Evolutionary conservation across 1,139 yeast species (phyloP).

Genomic region (Magnusiomyces magnusii): DNA sequence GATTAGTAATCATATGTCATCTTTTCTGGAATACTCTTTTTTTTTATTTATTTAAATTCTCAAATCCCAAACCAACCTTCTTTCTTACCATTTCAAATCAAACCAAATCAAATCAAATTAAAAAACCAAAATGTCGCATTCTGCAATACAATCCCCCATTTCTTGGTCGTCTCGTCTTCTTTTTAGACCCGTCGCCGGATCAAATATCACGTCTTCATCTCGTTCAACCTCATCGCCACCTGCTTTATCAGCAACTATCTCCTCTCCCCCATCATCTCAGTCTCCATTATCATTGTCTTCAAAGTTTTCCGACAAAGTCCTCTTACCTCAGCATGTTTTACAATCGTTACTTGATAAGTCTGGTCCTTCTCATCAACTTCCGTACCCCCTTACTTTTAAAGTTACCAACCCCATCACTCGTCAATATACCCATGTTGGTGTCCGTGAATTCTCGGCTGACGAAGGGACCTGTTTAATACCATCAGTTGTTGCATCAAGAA

Average conservation of each 20-base stretch:
- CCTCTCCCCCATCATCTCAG: too few species aligned
- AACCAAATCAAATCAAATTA: too few species aligned
- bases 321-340: conserved; percentile 30
- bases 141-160: conserved; percentile 2
- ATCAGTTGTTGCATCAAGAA: conserved; percentile 22
- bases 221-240: conserved; percentile 3
- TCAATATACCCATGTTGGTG: conserved; percentile 34
- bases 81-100: too few species aligned
- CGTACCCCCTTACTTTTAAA: conserved; percentile 35
- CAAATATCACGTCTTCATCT: not conserved
- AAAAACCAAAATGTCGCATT: not conserved
- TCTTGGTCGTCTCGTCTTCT: conserved; percentile 12
- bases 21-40: too few species aligned
- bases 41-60: too few species aligned
- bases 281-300: not conserved
- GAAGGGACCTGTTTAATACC: conserved; percentile 30
- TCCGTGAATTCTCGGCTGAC: conserved; percentile 37
- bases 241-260: not conserved
- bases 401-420: conserved; percentile 23
- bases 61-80: too few species aligned
- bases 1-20: too few species aligned
- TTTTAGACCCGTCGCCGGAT: conserved; percentile 11
- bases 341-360: conserved; percentile 23
- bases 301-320: conserved; percentile 25
- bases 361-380: conserved; percentile 19